Base-by-base conservation (phyloP, 1,284 basidiomycete species). In the Leccinum pachyderme region DNA sequence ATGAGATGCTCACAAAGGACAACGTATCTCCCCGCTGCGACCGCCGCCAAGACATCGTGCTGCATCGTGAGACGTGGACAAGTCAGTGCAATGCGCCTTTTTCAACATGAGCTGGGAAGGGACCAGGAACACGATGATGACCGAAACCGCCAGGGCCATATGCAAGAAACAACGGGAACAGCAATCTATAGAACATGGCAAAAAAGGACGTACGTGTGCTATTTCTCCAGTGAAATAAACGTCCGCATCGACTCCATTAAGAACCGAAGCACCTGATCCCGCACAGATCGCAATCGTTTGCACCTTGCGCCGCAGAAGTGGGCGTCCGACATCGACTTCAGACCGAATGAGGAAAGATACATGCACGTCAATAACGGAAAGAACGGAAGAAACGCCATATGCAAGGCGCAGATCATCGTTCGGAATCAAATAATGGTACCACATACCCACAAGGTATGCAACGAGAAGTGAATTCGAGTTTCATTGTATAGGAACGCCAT, bases 141-240 rank as follows among this genome's bases (percentile, higher is more conserved):
- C 18, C 12, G 39, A 24, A 41, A 44, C 24, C n/a, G n/a, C 8
- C 37, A 8, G 11, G n/a, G 15, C 5, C 37, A 43, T 54, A 43
- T 15, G 33, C n/a, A 56, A 39, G 49, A 49, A 41, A 49, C 49
- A 44, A 24, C 11, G 22, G 29, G 44, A 28, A 28, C 7, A 25
- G 15, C 11, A 49, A 18, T 18, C 18, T 18, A 18, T 39, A 59
- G 46, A 52, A 48, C 58, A 58, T 52, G 47, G 39, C 39, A 8
- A 43, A 25, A 56, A 49, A 62, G 59, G 60, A 71, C 86, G 58
- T 72, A 92, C 91, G 72, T 95, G 93, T 27, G 81, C 72, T 91
- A 95, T 93, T 72, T 95, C 93, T n/a, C 93, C 93, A 1, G 93
- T 96, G 63, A 93, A 80, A 69, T 91, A 91, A 27, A 93, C 80